Percentiles rank a stretch among this genome's conserved stretches.
Evolutionary conservation across 1,284 basidiomycete genomes (phyloP).

Genomic region (Puccinia novopanici): DNA sequence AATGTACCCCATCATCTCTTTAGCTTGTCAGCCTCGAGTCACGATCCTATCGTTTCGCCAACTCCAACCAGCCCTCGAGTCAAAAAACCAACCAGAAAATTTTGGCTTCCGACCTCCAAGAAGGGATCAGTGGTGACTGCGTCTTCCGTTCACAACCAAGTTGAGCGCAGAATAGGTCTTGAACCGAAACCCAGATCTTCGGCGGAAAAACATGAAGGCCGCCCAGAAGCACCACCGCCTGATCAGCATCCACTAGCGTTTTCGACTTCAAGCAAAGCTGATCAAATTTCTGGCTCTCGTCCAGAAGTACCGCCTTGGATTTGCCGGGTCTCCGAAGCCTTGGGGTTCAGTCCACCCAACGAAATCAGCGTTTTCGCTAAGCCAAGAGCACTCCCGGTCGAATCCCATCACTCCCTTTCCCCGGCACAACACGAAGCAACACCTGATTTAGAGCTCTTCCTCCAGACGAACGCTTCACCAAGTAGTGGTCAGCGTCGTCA

Average conservation of each 20-base stretch:
- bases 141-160: background rate
- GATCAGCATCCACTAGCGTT: background rate
- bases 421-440: background rate
- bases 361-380: conserved; percentile 5
- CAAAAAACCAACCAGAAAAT: conserved; percentile 4
- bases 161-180: background rate
- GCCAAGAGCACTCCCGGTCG: background rate
- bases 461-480: background rate
- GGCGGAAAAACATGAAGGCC: background rate
- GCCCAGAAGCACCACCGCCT: background rate
- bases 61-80: conserved; percentile 28
- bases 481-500: background rate
- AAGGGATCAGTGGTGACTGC: background rate
- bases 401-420: conserved; percentile 13
- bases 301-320: conserved; percentile 1
- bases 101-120: background rate
- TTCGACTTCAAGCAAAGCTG: background rate
- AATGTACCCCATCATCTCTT: background rate
- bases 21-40: conserved; percentile 10
- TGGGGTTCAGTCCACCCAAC: conserved; percentile 25
- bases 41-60: conserved; percentile 22
- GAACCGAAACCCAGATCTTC: background rate
- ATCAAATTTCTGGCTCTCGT: background rate
- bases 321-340: conserved; percentile 2
- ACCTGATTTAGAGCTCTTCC: conserved; percentile 1